phyloP scores from a whole-genome alignment of 2,329 filamentous ascomycete species.

The Emergomyces orientalis region DNA sequence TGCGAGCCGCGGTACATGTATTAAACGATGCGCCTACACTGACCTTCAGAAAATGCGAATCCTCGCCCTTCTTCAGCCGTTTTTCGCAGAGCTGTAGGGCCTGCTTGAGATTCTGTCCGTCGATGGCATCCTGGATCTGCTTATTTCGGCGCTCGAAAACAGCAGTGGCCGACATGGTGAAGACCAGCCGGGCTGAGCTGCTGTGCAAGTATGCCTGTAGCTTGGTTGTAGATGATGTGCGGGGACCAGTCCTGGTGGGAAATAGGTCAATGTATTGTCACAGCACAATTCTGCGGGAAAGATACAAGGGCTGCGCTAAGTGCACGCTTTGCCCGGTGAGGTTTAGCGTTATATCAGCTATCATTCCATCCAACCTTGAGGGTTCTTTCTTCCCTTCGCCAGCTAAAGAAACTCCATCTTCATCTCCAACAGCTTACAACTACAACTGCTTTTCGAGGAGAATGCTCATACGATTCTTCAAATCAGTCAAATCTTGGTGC shows the following conservation, averaged over 20 bases:
- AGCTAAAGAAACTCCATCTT: too few species aligned
- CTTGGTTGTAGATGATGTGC: conserved; percentile 12
- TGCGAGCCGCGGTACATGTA: neutral
- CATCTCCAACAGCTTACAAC: neutral
- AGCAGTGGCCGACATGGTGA: conserved; percentile 29
- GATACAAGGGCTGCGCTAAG: neutral
- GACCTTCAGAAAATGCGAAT: conserved; percentile 35
- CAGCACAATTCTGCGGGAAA: neutral
- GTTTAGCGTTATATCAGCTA: neutral
- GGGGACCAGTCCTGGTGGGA: neutral
- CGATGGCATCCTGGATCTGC: conserved; percentile 42
- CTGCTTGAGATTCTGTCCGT: conserved; percentile 41
- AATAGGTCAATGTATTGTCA: neutral
- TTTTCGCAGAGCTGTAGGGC: conserved; percentile 43
- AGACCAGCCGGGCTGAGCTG: neutral
- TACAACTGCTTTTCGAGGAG: neutral
- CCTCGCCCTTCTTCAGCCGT: conserved; percentile 47
- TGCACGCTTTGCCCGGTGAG: neutral
- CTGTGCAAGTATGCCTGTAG: neutral
- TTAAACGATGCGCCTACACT: conserved; percentile 10
- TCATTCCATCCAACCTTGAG: too few species aligned
- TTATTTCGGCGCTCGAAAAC: conserved; percentile 40
- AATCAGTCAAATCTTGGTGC: neutral
- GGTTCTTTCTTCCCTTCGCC: too few species aligned
- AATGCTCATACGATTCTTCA: neutral